These are phyloP conservation scores for Populus hybrid DNA, from an alignment of 441 rosid genomes.

Conservation along the genomic window DNA sequence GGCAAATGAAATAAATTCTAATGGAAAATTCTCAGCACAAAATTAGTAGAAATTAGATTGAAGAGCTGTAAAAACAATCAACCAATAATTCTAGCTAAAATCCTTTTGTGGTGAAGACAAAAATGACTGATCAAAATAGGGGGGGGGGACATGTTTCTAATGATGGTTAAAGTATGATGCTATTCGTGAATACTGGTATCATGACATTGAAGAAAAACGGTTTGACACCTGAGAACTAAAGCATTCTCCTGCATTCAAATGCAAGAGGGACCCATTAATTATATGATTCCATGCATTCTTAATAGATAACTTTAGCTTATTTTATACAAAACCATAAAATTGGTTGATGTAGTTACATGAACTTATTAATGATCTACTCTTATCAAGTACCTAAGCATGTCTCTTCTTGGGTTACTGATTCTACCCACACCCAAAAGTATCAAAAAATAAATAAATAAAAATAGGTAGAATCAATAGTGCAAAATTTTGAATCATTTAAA, in stretches of 20 bases:
- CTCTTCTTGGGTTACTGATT: not conserved
- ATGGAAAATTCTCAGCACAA: not conserved
- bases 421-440: not conserved
- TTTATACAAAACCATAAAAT: not conserved
- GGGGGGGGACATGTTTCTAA: not conserved
- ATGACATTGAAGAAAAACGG: not conserved
- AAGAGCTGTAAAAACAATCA: not conserved
- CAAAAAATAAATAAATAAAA: too few species aligned
- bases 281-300: not conserved
- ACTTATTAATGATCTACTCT: not conserved
- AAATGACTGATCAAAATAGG: not conserved
- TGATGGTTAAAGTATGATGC: not conserved
- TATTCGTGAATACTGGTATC: not conserved
- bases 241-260: not conserved
- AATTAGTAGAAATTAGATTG: not conserved
- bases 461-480: not conserved
- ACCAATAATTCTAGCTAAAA: not conserved
- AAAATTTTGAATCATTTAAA: not conserved
- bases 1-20: not conserved
- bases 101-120: not conserved
- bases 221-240: not conserved
- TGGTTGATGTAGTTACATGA: not conserved
- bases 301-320: not conserved
- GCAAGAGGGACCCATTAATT: too few species aligned
- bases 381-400: not conserved